Base-by-base conservation (phyloP, 192 early-diverging fungal genomes). In the Mortierella alpina region DNA sequence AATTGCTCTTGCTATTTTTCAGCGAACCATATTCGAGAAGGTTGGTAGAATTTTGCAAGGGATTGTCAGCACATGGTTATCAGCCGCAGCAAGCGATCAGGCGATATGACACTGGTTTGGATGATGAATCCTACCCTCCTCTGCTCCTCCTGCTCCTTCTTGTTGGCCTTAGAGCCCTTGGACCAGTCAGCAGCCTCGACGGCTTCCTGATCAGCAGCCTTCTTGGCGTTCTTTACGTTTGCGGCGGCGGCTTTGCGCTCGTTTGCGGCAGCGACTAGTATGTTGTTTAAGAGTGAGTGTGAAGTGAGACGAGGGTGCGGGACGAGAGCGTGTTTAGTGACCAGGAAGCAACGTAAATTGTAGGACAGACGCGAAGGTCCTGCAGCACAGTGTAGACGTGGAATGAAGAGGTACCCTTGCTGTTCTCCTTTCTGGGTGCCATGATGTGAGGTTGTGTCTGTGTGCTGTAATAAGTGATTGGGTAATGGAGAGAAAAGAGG, bases 171-270 rank as follows among this genome's bases (percentile, higher is more conserved):
- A 53, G 93, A 80, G 12, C 93, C 95, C 50, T 83, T 73, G 15
- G 73, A 54, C 95, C 95, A 96, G 22, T 88, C 83, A 3, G 70
- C 81, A 17, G 90, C 60, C 23, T 93, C 93, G 31, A 84, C 70
- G 8, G 73, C 83, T 60, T 95, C 94, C 63, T 85, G 72, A 52
- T 86, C 84, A 15, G 72, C 79, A 15, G 82, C 79, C 55, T 86
- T 80, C 63, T 85, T 77, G 6, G 72, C 49, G 68, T 90, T 86
- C 70, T 91, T 89, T 60, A 88, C 93, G 42, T 84, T 87, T 66
- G 92, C 83, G 23, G 78, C 85, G n/a, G 85, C 89, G 4, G 89
- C 88, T 87, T 95, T 95, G 61, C 88, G 88, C 58, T 93, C 93
- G 52, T 92, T 93, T 9, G 93, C 93, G 12, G 92, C 90, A 23